These are phyloP conservation scores for Chloranthus sessilifolius DNA, from an alignment of 164 flowering plant genomes.

Conservation along the genomic window DNA sequence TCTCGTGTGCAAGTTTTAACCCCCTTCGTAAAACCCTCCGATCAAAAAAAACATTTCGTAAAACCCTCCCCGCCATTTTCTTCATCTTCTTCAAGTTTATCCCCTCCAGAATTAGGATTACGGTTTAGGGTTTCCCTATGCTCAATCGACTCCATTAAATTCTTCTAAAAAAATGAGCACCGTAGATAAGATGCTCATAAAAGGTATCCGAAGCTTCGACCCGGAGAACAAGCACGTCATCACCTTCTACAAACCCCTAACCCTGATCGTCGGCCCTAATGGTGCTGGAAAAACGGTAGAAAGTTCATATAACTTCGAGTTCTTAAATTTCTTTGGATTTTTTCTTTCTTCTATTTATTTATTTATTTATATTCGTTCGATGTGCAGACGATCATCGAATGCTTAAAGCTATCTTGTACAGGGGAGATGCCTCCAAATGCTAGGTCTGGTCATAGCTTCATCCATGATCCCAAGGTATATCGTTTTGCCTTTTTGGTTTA, in stretches of 20 bases:
- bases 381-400: constrained; percentile 84
- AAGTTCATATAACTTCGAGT: not conserved
- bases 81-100: too few species aligned
- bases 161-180: constrained; percentile 88
- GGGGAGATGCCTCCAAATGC: constrained; percentile 99
- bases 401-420: constrained; percentile 92
- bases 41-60: too few species aligned
- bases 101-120: too few species aligned
- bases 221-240: constrained; percentile 94
- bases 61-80: too few species aligned
- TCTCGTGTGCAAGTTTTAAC: too few species aligned
- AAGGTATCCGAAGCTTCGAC: constrained; percentile 96
- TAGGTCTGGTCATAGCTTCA: constrained; percentile 93
- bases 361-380: not conserved
- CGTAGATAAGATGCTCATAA: constrained; percentile 94
- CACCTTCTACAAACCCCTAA: constrained; percentile 89
- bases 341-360: not conserved
- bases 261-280: constrained; percentile 94
- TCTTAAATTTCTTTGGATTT: too few species aligned
- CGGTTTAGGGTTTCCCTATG: too few species aligned
- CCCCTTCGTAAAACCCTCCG: too few species aligned
- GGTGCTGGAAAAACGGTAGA: constrained; percentile 96
- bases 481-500: not conserved
- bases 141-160: too few species aligned
- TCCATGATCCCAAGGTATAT: constrained; percentile 93